These are phyloP conservation scores for Coemansia sp. DNA, from an alignment of 192 early-diverging fungal genomes.

Conservation along the genomic window DNA sequence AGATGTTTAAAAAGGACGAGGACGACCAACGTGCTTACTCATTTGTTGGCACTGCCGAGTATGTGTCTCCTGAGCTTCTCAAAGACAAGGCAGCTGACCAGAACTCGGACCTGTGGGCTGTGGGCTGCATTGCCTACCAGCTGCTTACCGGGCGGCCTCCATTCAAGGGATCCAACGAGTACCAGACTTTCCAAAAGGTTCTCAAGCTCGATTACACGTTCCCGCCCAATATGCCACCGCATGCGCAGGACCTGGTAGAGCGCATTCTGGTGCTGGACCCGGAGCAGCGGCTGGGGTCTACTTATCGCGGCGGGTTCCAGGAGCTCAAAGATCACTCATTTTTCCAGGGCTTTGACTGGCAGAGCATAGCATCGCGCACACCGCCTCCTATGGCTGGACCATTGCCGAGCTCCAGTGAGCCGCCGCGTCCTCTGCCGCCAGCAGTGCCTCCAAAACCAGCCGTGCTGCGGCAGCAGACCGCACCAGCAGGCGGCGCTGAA, in stretches of 20 bases:
- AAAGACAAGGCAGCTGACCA: slow-evolving; percentile 80
- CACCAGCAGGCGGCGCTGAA: background rate
- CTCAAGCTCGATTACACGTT: slow-evolving; percentile 82
- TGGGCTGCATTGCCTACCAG: slow-evolving; percentile 92
- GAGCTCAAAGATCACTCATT: slow-evolving; percentile 76
- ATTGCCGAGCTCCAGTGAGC: background rate
- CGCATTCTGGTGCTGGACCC: slow-evolving; percentile 69
- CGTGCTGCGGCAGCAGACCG: slow-evolving; percentile 27
- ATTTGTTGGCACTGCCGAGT: slow-evolving; percentile 99
- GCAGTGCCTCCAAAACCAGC: slow-evolving; percentile 47
- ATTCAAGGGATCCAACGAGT: slow-evolving; percentile 93
- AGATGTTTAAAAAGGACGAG: slow-evolving; percentile 43
- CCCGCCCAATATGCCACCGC: slow-evolving; percentile 68
- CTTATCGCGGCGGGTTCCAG: slow-evolving; percentile 53
- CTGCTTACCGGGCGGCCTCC: slow-evolving; percentile 85
- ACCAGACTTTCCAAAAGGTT: slow-evolving; percentile 95
- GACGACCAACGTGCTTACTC: slow-evolving; percentile 64
- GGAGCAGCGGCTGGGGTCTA: slow-evolving; percentile 60
- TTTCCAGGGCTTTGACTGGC: slow-evolving; percentile 80
- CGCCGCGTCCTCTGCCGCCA: slow-evolving; percentile 18
- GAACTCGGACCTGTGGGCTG: slow-evolving; percentile 78
- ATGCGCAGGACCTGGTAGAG: slow-evolving; percentile 74
- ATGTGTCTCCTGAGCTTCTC: slow-evolving; percentile 94
- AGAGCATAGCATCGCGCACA: slow-evolving; percentile 34
- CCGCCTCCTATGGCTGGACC: slow-evolving; percentile 42